phyloP scores from a whole-genome alignment of 306 rosid genomes.

The Macrotyloma uniflorum region DNA sequence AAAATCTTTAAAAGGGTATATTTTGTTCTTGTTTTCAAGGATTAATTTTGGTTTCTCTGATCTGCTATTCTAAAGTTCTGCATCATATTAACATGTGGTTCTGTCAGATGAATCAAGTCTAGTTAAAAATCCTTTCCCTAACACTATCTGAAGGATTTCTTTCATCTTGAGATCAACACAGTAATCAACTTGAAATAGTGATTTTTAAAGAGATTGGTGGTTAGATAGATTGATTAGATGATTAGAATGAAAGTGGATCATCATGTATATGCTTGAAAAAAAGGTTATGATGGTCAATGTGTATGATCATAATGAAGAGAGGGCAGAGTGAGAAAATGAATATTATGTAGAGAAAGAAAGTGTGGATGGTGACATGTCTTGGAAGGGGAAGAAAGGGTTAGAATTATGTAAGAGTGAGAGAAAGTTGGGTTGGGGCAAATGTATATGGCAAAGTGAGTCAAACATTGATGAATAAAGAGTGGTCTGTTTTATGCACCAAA shows the following conservation, averaged over 20 bases:
- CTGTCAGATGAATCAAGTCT: no score
- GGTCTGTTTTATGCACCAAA: slow-evolving; percentile 43
- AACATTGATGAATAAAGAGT: slow-evolving; percentile 60
- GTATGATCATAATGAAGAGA: slow-evolving; percentile 25
- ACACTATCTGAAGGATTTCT: no score
- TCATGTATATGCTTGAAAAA: not conserved
- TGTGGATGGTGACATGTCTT: slow-evolving; percentile 55
- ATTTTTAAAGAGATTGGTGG: no score
- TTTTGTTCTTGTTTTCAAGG: no score
- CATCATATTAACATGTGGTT: no score
- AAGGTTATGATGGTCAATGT: slow-evolving; percentile 17
- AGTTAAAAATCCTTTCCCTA: no score
- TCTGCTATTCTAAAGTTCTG: no score
- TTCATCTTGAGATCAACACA: no score
- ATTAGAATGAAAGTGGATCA: not conserved
- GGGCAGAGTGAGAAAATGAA: slow-evolving; percentile 30
- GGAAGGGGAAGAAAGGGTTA: slow-evolving; percentile 51
- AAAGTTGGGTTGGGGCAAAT: slow-evolving; percentile 45
- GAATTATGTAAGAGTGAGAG: slow-evolving; percentile 58
- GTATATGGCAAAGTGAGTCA: slow-evolving; percentile 58
- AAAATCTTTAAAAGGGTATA: no score
- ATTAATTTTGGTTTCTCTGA: no score
- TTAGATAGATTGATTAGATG: not conserved
- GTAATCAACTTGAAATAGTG: no score
- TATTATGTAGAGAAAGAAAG: slow-evolving; percentile 44